A percentile compares a stretch with the other conserved stretches of the same genome.
These are phyloP conservation scores for Candida awuae DNA, from an alignment of 805 yeast genomes.

Conservation along the genomic window DNA sequence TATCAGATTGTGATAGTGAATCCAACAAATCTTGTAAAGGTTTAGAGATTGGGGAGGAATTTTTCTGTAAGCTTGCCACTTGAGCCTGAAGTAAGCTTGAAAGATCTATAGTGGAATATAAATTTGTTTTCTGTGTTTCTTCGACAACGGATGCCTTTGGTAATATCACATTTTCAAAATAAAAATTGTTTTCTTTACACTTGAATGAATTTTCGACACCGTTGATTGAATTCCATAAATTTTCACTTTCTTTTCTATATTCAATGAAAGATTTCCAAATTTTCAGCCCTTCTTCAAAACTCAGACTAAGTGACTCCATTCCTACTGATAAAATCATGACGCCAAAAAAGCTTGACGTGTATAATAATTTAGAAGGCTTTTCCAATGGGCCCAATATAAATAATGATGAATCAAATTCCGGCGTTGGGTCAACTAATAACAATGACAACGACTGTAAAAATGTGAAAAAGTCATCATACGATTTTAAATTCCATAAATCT, in stretches of 20 bases:
- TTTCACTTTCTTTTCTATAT: constrained; percentile 27
- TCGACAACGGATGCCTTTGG: constrained; percentile 1
- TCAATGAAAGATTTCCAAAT: constrained; percentile 36
- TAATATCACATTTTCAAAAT: constrained; percentile 8
- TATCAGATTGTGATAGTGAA: constrained; percentile 41
- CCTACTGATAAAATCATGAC: constrained; percentile 35
- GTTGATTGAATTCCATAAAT: constrained; percentile 14
- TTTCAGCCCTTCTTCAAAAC: constrained; percentile 38
- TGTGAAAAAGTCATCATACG: constrained; percentile 41
- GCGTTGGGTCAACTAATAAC: constrained; percentile 27
- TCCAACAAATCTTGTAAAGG: constrained; percentile 34
- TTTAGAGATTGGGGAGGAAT: constrained; percentile 43
- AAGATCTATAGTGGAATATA: constrained; percentile 41
- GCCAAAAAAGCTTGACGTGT: constrained; percentile 38
- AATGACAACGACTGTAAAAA: constrained; percentile 28
- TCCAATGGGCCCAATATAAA: constrained; percentile 15
- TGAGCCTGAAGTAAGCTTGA: constrained; percentile 45
- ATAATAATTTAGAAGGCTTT: constrained; percentile 20
- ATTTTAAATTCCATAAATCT: constrained; percentile 38
- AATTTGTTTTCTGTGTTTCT: not conserved
- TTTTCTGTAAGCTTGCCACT: constrained; percentile 42
- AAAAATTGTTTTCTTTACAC: not conserved
- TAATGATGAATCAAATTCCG: constrained; percentile 7
- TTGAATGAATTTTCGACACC: constrained; percentile 3
- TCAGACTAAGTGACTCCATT: constrained; percentile 35